Conservation (phyloP, 305 asterid species). For the Fraxinus angustifolia region DNA sequence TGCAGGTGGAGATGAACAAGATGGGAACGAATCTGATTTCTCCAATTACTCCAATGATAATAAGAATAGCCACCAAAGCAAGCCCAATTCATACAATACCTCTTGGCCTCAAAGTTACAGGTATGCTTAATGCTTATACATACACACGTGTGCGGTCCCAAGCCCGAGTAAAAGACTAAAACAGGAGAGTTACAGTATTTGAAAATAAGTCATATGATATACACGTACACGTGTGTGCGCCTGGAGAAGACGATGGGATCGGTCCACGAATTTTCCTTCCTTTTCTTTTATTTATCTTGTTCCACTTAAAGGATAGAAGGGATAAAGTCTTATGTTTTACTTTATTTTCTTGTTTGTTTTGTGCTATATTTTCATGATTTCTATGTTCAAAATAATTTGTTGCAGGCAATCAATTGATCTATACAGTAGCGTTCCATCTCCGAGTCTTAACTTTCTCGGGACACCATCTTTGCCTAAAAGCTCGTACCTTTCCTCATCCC, state of each 20-base stretch:
- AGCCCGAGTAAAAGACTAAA: too few species aligned
- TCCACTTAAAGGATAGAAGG: not conserved
- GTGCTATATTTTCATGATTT: slow-evolving; percentile 3
- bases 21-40: slow-evolving; percentile 60
- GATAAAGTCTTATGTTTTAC: not conserved
- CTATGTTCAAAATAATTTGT: slow-evolving; percentile 19
- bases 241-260: too few species aligned
- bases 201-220: not conserved
- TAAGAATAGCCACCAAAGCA: slow-evolving; percentile 40
- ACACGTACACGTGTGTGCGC: not conserved
- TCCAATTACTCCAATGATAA: slow-evolving; percentile 48
- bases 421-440: slow-evolving; percentile 86
- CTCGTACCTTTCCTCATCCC: slow-evolving; percentile 63
- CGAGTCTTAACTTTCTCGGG: slow-evolving; percentile 72
- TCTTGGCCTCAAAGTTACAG: slow-evolving; percentile 97
- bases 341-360: not conserved
- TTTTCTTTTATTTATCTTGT: not conserved
- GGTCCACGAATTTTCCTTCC: too few species aligned
- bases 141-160: too few species aligned
- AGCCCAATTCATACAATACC: slow-evolving; percentile 31
- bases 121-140: slow-evolving; percentile 22
- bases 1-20: slow-evolving; percentile 40
- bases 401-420: slow-evolving; percentile 88
- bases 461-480: slow-evolving; percentile 62
- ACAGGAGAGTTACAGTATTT: not conserved